These are phyloP conservation scores for Trichoderma endophyticum DNA, from an alignment of 2,329 filamentous ascomycete genomes.

Conservation along the genomic window DNA sequence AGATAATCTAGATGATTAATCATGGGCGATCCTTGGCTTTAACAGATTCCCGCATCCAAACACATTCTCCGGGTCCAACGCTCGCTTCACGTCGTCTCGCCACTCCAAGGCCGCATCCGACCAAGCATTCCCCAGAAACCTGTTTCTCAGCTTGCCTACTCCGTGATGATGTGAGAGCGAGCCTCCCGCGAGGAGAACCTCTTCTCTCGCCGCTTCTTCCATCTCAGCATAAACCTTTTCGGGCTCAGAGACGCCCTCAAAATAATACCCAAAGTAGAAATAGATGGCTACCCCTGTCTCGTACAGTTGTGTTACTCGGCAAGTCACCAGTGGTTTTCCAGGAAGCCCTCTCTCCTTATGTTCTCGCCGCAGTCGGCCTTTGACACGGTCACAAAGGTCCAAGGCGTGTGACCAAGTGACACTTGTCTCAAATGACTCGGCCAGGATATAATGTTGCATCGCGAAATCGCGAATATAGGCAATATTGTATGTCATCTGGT, in stretches of 20 bases:
- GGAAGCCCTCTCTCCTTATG: not conserved
- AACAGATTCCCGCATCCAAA: not conserved
- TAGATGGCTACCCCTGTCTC: not conserved
- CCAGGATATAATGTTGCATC: not conserved
- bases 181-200: not conserved
- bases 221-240: not conserved
- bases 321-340: not conserved
- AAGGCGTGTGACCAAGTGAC: not conserved
- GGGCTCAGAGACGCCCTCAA: not conserved
- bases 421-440: not conserved
- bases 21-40: not conserved
- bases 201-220: not conserved
- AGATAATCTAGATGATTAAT: not conserved
- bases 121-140: not conserved
- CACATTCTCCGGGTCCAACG: not conserved
- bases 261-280: not conserved
- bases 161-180: slow-evolving; percentile 4
- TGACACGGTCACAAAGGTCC: not conserved
- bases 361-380: not conserved
- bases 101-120: not conserved
- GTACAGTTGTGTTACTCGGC: not conserved
- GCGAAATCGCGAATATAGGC: slow-evolving; percentile 14
- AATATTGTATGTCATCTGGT: slow-evolving; percentile 5
- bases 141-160: not conserved
- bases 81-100: not conserved